Evolutionary conservation across 2,329 filamentous ascomycete genomes (phyloP).

Genomic region (Polytolypa hystricis): DNA sequence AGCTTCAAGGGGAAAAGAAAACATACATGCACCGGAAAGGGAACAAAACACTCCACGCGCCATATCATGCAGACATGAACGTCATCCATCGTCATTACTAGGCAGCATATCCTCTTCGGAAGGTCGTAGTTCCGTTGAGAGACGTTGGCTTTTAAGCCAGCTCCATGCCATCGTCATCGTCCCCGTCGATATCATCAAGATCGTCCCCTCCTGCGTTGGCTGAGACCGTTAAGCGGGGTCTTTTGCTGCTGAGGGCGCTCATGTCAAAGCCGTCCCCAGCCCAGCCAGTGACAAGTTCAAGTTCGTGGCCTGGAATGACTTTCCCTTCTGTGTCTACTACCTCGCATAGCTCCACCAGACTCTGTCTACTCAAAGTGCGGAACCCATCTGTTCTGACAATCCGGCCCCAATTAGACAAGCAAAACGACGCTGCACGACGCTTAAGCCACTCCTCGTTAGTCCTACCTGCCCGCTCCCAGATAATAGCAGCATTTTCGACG

Average conservation of each 20-base stretch:
- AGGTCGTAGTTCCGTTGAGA: too few species aligned
- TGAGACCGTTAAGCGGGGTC: conserved; percentile 17
- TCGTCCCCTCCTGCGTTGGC: conserved; percentile 19
- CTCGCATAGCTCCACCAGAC: conserved; percentile 82
- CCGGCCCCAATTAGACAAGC: conserved; percentile 87
- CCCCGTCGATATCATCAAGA: conserved; percentile 33
- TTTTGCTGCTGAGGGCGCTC: conserved; percentile 21
- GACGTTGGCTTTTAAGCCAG: conserved; percentile 27
- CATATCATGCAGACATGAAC: too few species aligned
- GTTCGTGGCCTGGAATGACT: conserved; percentile 76
- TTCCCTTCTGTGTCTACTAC: conserved; percentile 90
- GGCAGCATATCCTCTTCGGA: too few species aligned
- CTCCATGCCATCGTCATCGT: conserved; percentile 40
- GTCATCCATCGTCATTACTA: too few species aligned
- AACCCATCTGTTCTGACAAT: conserved; percentile 86
- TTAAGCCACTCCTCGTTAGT: conserved; percentile 91
- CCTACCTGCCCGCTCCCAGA: conserved; percentile 87
- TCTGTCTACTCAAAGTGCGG: conserved; percentile 62
- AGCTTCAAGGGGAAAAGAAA: too few species aligned
- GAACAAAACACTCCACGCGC: too few species aligned
- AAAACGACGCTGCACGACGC: conserved; percentile 76
- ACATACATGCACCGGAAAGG: too few species aligned
- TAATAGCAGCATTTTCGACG: conserved; percentile 85
- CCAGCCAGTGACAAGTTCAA: conserved; percentile 50
- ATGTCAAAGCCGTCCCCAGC: conserved; percentile 37